phyloP scores from a whole-genome alignment of 805 yeast genomes.

The Starmerella bombicola region DNA sequence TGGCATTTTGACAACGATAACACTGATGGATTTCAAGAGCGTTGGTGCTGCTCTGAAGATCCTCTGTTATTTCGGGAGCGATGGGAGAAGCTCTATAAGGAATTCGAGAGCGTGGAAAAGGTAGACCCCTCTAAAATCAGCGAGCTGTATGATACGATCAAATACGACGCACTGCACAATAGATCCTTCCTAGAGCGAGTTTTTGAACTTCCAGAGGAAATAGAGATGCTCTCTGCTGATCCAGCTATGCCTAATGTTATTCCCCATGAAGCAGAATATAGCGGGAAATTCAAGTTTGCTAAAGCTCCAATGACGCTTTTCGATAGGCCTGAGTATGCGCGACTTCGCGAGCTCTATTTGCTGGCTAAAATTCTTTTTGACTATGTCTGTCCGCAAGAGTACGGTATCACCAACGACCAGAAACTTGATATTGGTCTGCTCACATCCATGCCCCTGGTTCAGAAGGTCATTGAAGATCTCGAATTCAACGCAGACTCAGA shows the following conservation, averaged over 20 bases:
- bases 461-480: constrained; percentile 70
- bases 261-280: constrained; percentile 26
- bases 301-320: constrained; percentile 37
- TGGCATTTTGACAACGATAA: constrained; percentile 60
- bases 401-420: constrained; percentile 91
- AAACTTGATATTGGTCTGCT: constrained; percentile 89
- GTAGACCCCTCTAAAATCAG: constrained; percentile 96
- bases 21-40: constrained; percentile 52
- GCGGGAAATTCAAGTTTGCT: constrained; percentile 26
- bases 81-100: constrained; percentile 93
- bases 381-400: constrained; percentile 96
- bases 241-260: constrained; percentile 26
- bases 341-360: constrained; percentile 76
- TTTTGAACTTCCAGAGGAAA: constrained; percentile 37
- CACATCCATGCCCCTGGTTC: constrained; percentile 87
- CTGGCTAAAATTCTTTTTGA: constrained; percentile 89
- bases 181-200: constrained; percentile 75
- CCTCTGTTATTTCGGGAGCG: constrained; percentile 81
- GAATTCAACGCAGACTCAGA: constrained; percentile 65
- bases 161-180: constrained; percentile 93
- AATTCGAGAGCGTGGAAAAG: constrained; percentile 82
- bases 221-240: constrained; percentile 33
- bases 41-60: constrained; percentile 97
- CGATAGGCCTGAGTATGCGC: constrained; percentile 66
- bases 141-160: constrained; percentile 95